These are phyloP conservation scores for Cajanus cajan DNA, from an alignment of 306 rosid species.

Conservation along the genomic window DNA sequence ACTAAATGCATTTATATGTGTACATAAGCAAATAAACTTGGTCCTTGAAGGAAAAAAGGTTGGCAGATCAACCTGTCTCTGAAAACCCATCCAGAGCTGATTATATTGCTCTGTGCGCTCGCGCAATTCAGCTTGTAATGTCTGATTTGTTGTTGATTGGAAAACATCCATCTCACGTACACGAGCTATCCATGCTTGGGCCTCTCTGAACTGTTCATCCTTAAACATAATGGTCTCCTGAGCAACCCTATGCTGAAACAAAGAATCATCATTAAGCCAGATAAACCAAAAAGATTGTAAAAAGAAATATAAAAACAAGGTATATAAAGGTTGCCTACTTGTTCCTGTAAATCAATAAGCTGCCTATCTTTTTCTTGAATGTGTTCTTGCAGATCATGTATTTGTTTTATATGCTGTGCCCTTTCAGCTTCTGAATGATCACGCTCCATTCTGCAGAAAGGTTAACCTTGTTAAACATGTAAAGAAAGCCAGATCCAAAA, in stretches of 20 bases:
- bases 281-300: background rate
- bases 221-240: conserved; percentile 82
- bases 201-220: conserved; percentile 92
- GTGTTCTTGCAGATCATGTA: conserved; percentile 90
- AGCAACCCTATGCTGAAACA: conserved; percentile 87
- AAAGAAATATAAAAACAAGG: background rate
- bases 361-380: conserved; percentile 94
- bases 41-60: background rate
- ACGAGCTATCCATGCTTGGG: conserved; percentile 92
- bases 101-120: conserved; percentile 93
- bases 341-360: conserved; percentile 88
- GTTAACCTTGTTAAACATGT: background rate
- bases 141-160: conserved; percentile 80
- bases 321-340: conserved; percentile 46
- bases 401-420: conserved; percentile 83
- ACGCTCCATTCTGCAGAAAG: conserved; percentile 81
- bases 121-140: conserved; percentile 84
- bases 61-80: conserved; percentile 75
- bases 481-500: conserved; percentile 19
- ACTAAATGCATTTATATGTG: background rate
- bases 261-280: conserved; percentile 30
- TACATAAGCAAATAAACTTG: background rate
- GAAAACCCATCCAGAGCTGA: conserved; percentile 93
- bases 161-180: conserved; percentile 92
- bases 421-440: conserved; percentile 98